Evolutionary conservation across 2,329 filamentous ascomycete species (phyloP).

Genomic region (Lecanicillium sp.): DNA sequence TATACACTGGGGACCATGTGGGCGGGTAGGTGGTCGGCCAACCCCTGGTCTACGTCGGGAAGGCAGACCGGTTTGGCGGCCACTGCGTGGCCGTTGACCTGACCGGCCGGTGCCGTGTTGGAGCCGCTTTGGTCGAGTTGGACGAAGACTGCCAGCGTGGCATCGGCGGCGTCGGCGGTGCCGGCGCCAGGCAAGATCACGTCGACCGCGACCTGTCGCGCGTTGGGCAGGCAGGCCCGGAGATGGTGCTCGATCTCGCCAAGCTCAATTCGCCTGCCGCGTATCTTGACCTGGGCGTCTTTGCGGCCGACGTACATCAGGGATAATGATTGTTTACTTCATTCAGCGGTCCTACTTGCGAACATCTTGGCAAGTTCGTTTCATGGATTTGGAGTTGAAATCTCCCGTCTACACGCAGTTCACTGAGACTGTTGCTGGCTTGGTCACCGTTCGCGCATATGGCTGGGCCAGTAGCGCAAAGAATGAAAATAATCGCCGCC

Average conservation of each 20-base stretch:
- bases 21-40: not conserved
- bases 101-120: no score
- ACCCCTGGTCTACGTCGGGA: not conserved
- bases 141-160: not conserved
- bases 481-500: slow-evolving; percentile 28
- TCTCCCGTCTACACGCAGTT: slow-evolving; percentile 39
- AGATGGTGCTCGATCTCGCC: not conserved
- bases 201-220: not conserved
- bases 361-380: slow-evolving; percentile 48
- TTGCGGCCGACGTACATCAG: no score
- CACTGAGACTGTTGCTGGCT: slow-evolving; percentile 36
- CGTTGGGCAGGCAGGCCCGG: not conserved
- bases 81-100: no score
- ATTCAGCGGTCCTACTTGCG: slow-evolving; percentile 49
- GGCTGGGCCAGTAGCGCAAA: slow-evolving; percentile 32
- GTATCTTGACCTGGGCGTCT: not conserved
- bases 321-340: slow-evolving; percentile 36
- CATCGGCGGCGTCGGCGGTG: not conserved
- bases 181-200: not conserved
- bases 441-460: slow-evolving; percentile 33
- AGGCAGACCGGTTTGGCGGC: not conserved
- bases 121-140: not conserved
- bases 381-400: slow-evolving; percentile 39
- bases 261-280: not conserved
- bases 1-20: not conserved